Percentiles rank a stretch among this genome's conserved stretches.
phyloP scores from a whole-genome alignment of 345 rosid genomes.

The Acer negundo region DNA sequence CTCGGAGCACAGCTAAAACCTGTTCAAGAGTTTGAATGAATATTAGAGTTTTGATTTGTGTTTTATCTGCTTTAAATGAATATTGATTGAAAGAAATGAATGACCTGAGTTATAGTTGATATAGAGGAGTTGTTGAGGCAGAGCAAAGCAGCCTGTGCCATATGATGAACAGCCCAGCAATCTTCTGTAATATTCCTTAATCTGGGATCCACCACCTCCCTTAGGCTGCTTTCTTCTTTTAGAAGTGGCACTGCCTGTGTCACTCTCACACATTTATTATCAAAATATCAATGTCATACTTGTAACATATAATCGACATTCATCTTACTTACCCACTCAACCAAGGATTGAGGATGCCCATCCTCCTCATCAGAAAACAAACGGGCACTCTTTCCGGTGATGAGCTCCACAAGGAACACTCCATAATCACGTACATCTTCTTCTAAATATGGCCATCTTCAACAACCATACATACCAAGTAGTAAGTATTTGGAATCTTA shows the following conservation, averaged over 20 bases:
- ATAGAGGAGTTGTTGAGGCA: constrained; percentile 31
- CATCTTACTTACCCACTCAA: constrained; percentile 47
- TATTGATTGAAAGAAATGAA: no score
- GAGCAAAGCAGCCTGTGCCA: constrained; percentile 47
- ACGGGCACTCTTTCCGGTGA: constrained; percentile 41
- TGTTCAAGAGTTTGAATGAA: constrained; percentile 18
- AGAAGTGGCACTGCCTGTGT: constrained; percentile 43
- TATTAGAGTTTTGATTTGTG: no score
- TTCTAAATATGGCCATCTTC: constrained; percentile 29
- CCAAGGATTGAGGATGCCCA: constrained; percentile 28
- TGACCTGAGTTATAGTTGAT: constrained; percentile 42
- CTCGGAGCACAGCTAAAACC: constrained; percentile 53
- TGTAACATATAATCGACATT: no score
- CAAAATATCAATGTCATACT: no score
- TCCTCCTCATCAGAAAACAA: constrained; percentile 15
- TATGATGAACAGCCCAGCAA: constrained; percentile 20
- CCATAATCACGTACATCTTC: constrained; percentile 47
- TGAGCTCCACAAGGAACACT: constrained; percentile 44
- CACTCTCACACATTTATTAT: no score
- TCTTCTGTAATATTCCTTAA: constrained; percentile 24
- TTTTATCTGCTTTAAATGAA: no score
- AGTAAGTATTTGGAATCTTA: no score
- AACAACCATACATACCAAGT: neutral
- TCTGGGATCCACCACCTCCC: constrained; percentile 37
- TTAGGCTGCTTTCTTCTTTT: constrained; percentile 25